Evolutionary conservation across 352 stramenopile genomes (phyloP).

Genomic region (Pythium brassicae): DNA sequence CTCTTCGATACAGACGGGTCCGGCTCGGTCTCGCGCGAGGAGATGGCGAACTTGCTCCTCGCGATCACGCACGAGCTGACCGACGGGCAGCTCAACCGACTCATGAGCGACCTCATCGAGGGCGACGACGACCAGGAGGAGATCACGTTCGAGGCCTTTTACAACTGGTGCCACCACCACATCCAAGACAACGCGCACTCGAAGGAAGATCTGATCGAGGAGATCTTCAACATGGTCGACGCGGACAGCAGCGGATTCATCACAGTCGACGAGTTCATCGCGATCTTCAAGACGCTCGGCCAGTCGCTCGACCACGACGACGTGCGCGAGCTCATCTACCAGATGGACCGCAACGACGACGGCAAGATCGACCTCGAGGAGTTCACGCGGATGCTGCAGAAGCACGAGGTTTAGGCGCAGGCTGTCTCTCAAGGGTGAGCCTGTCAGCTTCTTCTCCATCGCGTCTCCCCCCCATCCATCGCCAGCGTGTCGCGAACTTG

Average conservation of each 20-base stretch:
- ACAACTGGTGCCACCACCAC: constrained; percentile 61
- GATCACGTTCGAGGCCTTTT: constrained; percentile 66
- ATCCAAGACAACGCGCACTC: constrained; percentile 50
- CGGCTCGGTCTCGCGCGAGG: constrained; percentile 47
- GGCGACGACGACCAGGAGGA: constrained; percentile 29
- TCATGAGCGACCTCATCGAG: constrained; percentile 52
- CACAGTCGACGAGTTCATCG: constrained; percentile 71
- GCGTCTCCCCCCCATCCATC: constrained; percentile 4
- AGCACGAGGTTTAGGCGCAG: constrained; percentile 40
- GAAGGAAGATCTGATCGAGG: constrained; percentile 57
- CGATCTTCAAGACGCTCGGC: constrained; percentile 63
- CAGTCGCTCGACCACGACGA: constrained; percentile 71
- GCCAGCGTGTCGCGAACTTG: not conserved
- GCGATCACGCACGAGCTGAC: constrained; percentile 67
- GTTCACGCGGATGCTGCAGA: constrained; percentile 69
- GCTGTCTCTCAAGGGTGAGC: constrained; percentile 1
- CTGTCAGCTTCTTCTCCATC: not conserved
- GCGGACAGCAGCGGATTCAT: constrained; percentile 54
- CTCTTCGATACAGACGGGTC: constrained; percentile 65
- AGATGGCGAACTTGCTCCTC: constrained; percentile 53
- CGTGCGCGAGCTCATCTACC: constrained; percentile 66
- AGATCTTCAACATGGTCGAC: constrained; percentile 76
- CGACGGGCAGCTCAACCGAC: constrained; percentile 44
- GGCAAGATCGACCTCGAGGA: constrained; percentile 74
- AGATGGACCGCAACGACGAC: constrained; percentile 72